phyloP scores from a whole-genome alignment of 768 basidiomycete genomes.

The Phlegmacium glaucopus region DNA sequence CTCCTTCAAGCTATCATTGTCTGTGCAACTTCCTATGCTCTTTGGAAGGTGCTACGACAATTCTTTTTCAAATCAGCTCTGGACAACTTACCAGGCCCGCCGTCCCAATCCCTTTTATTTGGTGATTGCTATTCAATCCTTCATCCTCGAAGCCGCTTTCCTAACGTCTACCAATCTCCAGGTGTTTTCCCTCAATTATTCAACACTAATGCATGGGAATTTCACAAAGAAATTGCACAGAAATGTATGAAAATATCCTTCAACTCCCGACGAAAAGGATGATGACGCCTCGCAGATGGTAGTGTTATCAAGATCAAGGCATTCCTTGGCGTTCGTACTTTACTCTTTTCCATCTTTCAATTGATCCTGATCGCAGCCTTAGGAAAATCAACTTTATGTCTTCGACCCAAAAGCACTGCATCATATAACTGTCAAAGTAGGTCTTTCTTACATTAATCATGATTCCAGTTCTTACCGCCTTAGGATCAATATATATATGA shows the following conservation, averaged over 20 bases:
- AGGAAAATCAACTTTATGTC: too few species aligned
- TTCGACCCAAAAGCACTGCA: constrained; percentile 44
- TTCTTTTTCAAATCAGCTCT: constrained; percentile 20
- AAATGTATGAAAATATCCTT: constrained; percentile 22
- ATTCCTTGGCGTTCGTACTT: constrained; percentile 29
- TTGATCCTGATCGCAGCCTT: background rate
- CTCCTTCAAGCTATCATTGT: constrained; percentile 5
- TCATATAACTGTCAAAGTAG: constrained; percentile 43
- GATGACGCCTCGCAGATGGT: constrained; percentile 19
- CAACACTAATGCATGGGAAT: constrained; percentile 31
- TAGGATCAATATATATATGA: constrained; percentile 30
- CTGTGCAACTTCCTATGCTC: constrained; percentile 12
- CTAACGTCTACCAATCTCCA: constrained; percentile 8
- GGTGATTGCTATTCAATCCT: constrained; percentile 25
- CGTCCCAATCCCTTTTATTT: constrained; percentile 30
- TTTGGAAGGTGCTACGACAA: constrained; percentile 17
- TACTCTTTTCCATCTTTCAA: background rate
- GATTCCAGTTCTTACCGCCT: background rate
- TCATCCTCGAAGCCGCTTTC: too few species aligned
- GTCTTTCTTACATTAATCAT: background rate
- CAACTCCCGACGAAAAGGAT: background rate
- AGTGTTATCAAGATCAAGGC: constrained; percentile 30
- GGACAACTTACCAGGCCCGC: too few species aligned
- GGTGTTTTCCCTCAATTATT: constrained; percentile 35
- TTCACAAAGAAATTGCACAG: constrained; percentile 29